Conservation (phyloP, 208 protist species). For the Trypanosoma cruzi region DNA sequence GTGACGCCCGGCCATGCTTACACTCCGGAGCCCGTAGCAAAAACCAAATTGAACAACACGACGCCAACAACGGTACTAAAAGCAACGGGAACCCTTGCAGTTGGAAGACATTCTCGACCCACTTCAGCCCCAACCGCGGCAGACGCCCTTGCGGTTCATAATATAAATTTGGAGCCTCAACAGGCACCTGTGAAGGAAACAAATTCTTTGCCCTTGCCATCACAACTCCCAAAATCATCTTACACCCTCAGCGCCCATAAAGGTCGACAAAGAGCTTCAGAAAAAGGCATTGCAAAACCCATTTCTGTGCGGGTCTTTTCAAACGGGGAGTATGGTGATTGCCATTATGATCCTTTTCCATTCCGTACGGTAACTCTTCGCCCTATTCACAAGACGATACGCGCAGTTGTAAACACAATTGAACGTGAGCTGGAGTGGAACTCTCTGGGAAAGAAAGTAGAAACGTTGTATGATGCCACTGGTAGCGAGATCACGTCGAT, state of each 20-base stretch:
- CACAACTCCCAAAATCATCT: not conserved
- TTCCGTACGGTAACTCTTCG: constrained; percentile 86
- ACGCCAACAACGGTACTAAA: not conserved
- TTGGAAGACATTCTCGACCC: not conserved
- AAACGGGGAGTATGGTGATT: constrained; percentile 88
- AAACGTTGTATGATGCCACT: constrained; percentile 75
- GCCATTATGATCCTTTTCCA: constrained; percentile 43
- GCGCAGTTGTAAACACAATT: constrained; percentile 65
- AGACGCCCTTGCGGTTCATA: not conserved
- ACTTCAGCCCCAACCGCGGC: not conserved
- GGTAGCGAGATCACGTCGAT: constrained; percentile 69
- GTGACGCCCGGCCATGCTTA: constrained; percentile 56
- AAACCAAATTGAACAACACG: not conserved
- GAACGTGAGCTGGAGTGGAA: constrained; percentile 86
- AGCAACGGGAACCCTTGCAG: not conserved
- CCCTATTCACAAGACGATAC: constrained; percentile 80
- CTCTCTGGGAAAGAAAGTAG: constrained; percentile 61
- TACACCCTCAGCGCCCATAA: not conserved
- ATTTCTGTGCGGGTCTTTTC: constrained; percentile 86
- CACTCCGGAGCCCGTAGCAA: constrained; percentile 5
- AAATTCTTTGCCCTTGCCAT: constrained; percentile 2
- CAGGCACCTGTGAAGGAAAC: not conserved
- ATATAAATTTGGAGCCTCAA: not conserved
- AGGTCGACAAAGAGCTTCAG: not conserved
- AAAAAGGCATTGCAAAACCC: constrained; percentile 32